Conservation (phyloP, 208 protist genomes). For the Acanthamoeba rhysodes region DNA sequence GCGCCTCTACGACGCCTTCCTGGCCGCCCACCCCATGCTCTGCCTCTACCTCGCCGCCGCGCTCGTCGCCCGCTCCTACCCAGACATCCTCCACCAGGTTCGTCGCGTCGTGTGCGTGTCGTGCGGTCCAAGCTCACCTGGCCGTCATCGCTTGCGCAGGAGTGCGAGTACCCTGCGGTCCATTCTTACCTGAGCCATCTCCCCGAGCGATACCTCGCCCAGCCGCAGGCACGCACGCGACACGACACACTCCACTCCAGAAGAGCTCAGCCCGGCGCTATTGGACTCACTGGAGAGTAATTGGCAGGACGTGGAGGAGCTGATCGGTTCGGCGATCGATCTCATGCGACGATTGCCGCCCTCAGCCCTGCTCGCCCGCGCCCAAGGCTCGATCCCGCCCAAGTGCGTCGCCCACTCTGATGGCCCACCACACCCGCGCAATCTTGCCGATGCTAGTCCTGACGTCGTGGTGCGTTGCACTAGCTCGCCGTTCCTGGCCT, state of each 20-base stretch:
- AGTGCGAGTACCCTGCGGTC: constrained; percentile 64
- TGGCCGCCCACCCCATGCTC: constrained; percentile 44
- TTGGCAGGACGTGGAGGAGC: neutral
- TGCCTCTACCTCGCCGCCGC: constrained; percentile 50
- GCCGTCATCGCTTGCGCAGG: neutral
- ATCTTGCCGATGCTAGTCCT: neutral
- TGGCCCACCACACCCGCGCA: neutral
- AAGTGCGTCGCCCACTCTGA: neutral
- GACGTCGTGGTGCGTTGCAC: too few relatives aligned
- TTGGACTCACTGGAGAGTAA: neutral
- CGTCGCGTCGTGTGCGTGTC: neutral
- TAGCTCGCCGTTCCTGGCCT: constrained; percentile 41
- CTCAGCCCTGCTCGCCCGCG: neutral
- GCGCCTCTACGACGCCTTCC: constrained; percentile 65
- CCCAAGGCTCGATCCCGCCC: neutral
- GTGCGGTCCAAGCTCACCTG: neutral
- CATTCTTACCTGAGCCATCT: constrained; percentile 54
- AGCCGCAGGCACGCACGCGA: neutral
- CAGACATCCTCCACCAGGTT: constrained; percentile 3
- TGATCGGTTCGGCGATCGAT: neutral
- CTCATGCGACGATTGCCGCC: constrained; percentile 12
- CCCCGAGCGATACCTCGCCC: neutral
- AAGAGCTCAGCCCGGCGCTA: too few relatives aligned
- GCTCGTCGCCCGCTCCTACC: neutral
- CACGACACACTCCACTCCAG: neutral